These are phyloP conservation scores for Neophaeococcomyces aloes DNA, from an alignment of 2,329 filamentous ascomycete genomes.

Conservation along the genomic window DNA sequence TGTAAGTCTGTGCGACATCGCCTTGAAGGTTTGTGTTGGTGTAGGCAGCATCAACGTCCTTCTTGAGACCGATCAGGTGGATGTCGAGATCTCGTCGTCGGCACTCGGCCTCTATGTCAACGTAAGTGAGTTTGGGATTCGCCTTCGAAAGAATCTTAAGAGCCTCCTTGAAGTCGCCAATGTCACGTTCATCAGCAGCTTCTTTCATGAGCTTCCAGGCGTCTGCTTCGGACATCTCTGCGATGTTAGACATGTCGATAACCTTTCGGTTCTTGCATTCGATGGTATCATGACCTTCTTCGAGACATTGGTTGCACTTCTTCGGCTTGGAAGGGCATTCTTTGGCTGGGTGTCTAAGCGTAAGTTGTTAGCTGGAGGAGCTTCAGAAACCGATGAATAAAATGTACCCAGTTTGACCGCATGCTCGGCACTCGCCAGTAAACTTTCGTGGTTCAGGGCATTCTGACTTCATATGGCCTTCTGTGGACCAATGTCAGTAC, in stretches of 20 bases:
- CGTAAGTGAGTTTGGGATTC: slow-evolving; percentile 35
- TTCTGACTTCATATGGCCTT: slow-evolving; percentile 33
- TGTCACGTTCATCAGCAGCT: slow-evolving; percentile 39
- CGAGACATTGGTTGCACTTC: slow-evolving; percentile 39
- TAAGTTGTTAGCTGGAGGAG: background rate
- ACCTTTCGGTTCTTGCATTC: slow-evolving; percentile 38
- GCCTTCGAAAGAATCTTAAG: slow-evolving; percentile 44
- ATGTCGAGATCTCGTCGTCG: slow-evolving; percentile 38
- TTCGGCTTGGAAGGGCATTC: slow-evolving; percentile 36
- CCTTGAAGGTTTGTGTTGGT: slow-evolving; percentile 45
- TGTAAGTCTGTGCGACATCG: slow-evolving; percentile 40
- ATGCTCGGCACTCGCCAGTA: slow-evolving; percentile 37
- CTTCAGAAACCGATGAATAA: background rate
- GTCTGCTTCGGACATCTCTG: slow-evolving; percentile 38
- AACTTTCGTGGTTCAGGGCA: slow-evolving; percentile 39
- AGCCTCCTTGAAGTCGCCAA: slow-evolving; percentile 42
- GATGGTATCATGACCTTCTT: slow-evolving; percentile 35
- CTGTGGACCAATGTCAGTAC: slow-evolving; percentile 10
- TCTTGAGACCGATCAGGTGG: slow-evolving; percentile 43
- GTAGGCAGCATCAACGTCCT: slow-evolving; percentile 33
- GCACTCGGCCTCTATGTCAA: slow-evolving; percentile 41
- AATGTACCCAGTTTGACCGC: slow-evolving; percentile 28
- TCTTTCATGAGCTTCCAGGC: slow-evolving; percentile 42
- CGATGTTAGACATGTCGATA: slow-evolving; percentile 34
- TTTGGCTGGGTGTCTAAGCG: slow-evolving; percentile 31